These are phyloP conservation scores for Aspergillus ochraceus DNA, from an alignment of 2,329 filamentous ascomycete genomes.

Conservation along the genomic window DNA sequence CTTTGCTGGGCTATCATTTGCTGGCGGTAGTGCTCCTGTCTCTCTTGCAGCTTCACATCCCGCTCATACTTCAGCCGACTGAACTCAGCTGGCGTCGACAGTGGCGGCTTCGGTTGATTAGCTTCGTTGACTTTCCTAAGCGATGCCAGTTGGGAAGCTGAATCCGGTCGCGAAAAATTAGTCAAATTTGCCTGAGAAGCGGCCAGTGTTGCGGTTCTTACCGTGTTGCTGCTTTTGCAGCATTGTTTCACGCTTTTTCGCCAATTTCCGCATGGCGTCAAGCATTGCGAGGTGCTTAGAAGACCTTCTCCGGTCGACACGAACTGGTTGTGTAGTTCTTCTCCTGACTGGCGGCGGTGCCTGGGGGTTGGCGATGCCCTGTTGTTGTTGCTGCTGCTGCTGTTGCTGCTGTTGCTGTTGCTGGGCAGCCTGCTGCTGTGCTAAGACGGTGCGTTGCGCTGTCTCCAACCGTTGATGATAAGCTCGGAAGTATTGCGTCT, in stretches of 20 bases:
- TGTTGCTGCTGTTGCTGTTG: conserved; percentile 50
- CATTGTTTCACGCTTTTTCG: conserved; percentile 86
- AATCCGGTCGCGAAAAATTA: conserved; percentile 6
- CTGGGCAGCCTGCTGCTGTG: conserved; percentile 55
- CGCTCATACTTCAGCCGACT: conserved; percentile 85
- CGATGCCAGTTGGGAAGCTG: conserved; percentile 68
- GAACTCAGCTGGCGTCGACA: conserved; percentile 84
- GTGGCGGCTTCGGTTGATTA: conserved; percentile 57
- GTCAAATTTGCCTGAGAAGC: not conserved
- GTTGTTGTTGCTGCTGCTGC: conserved; percentile 50
- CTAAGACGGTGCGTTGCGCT: conserved; percentile 59
- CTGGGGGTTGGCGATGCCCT: conserved; percentile 50
- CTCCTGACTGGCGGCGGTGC: conserved; percentile 60
- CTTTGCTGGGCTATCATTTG: conserved; percentile 60
- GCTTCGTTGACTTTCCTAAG: conserved; percentile 78
- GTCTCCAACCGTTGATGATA: conserved; percentile 65
- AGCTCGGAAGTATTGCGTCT: conserved; percentile 90
- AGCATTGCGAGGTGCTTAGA: conserved; percentile 85
- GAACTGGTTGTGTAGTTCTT: conserved; percentile 71
- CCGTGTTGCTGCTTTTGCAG: conserved; percentile 84
- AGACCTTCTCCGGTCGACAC: conserved; percentile 83
- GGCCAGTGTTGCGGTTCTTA: conserved; percentile 27
- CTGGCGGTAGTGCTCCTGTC: conserved; percentile 60
- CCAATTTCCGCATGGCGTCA: conserved; percentile 91
- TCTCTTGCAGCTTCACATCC: conserved; percentile 66